These are phyloP conservation scores for Decorospora gaudefroyi DNA, from an alignment of 2,329 filamentous ascomycete genomes.

Conservation along the genomic window DNA sequence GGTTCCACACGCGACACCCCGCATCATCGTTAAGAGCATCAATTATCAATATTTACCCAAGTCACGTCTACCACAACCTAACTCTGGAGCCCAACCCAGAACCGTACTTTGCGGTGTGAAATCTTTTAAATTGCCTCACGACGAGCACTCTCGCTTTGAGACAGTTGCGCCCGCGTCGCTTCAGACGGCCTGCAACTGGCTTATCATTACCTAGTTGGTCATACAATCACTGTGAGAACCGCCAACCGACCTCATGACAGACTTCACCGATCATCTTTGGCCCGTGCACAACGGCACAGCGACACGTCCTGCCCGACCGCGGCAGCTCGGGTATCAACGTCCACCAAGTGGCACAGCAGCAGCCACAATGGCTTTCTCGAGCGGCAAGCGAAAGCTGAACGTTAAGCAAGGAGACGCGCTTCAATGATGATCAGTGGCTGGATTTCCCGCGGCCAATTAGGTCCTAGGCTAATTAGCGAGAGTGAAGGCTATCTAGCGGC, in stretches of 20 bases:
- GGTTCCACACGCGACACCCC: too few relatives aligned
- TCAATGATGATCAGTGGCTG: slow-evolving; percentile 56
- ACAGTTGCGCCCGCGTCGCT: slow-evolving; percentile 4
- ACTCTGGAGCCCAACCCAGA: slow-evolving; percentile 8
- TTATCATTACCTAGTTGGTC: slow-evolving; percentile 2
- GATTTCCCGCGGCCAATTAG: slow-evolving; percentile 58
- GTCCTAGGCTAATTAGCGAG: slow-evolving; percentile 58
- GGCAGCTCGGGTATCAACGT: slow-evolving; percentile 51
- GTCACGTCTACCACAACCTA: too few relatives aligned
- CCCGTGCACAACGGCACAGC: slow-evolving; percentile 54
- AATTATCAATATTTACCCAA: too few relatives aligned
- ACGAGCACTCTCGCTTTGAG: slow-evolving; percentile 1
- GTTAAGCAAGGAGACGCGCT: slow-evolving; percentile 54
- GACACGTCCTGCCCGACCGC: slow-evolving; percentile 54
- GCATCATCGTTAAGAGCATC: too few relatives aligned
- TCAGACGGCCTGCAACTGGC: slow-evolving; percentile 10
- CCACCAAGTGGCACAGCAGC: slow-evolving; percentile 53
- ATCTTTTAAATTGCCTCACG: neutral
- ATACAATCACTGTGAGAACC: neutral
- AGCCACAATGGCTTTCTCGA: slow-evolving; percentile 55
- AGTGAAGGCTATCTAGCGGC: slow-evolving; percentile 56
- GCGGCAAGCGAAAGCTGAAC: slow-evolving; percentile 52
- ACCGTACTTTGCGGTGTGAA: slow-evolving; percentile 5
- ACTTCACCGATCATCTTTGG: slow-evolving; percentile 57
- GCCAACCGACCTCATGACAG: slow-evolving; percentile 45